phyloP scores from a whole-genome alignment of 192 early-diverging fungal species.

The Helicostylum pulchrum region DNA sequence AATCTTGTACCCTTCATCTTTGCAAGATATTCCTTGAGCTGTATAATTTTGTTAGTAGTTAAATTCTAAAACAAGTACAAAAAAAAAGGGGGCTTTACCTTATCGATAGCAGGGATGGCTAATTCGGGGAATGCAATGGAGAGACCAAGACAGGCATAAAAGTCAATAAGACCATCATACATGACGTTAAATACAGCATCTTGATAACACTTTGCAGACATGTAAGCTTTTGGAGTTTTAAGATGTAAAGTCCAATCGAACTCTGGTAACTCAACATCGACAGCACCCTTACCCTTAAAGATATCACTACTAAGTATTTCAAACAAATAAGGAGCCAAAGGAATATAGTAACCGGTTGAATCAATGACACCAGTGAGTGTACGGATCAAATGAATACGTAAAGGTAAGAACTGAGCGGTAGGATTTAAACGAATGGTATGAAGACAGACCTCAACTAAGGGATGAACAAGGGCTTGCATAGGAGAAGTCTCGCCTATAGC shows the following conservation, averaged over 20 bases:
- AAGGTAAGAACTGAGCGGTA: slow-evolving; percentile 83
- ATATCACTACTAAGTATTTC: slow-evolving; percentile 77
- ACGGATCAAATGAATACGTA: slow-evolving; percentile 81
- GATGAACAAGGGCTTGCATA: slow-evolving; percentile 69
- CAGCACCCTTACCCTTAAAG: slow-evolving; percentile 60
- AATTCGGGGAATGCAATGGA: slow-evolving; percentile 96
- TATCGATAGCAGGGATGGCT: slow-evolving; percentile 77
- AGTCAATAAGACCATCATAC: slow-evolving; percentile 69
- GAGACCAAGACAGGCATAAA: slow-evolving; percentile 69
- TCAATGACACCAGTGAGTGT: slow-evolving; percentile 68
- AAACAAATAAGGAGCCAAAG: slow-evolving; percentile 77
- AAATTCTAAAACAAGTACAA: not conserved
- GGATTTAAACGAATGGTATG: slow-evolving; percentile 75
- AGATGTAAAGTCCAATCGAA: slow-evolving; percentile 73
- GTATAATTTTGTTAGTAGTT: not conserved
- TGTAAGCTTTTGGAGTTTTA: slow-evolving; percentile 80
- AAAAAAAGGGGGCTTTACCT: slow-evolving; percentile 35
- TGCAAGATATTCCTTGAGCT: slow-evolving; percentile 76
- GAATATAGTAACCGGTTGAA: slow-evolving; percentile 80
- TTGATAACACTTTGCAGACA: slow-evolving; percentile 80
- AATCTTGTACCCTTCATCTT: slow-evolving; percentile 67
- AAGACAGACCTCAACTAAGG: slow-evolving; percentile 73
- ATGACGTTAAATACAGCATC: slow-evolving; percentile 75
- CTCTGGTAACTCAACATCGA: slow-evolving; percentile 48
- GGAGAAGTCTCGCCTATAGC: slow-evolving; percentile 37